Evolutionary conservation across 1,284 basidiomycete genomes (phyloP).

Genomic region (Singerocomus inundabilis): DNA sequence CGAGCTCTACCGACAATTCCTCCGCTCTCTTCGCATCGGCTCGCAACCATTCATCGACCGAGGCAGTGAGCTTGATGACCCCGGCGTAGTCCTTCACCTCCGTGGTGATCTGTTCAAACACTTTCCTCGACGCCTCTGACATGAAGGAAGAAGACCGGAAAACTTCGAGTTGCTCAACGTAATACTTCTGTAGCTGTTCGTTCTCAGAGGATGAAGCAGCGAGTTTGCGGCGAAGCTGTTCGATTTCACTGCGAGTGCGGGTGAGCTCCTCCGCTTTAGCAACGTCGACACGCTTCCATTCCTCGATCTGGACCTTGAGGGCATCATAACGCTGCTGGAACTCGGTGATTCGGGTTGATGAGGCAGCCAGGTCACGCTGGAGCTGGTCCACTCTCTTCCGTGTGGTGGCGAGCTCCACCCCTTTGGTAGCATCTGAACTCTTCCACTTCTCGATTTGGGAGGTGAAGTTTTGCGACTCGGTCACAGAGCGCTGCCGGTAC

Average conservation of each 20-base stretch:
- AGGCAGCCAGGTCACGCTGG: too few relatives aligned
- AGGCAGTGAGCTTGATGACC: constrained; percentile 9
- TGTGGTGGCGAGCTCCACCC: too few relatives aligned
- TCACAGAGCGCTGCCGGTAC: too few relatives aligned
- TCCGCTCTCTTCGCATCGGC: constrained; percentile 11
- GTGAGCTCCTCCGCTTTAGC: background rate
- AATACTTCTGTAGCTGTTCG: background rate
- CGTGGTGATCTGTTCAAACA: background rate
- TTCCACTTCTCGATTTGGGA: too few relatives aligned
- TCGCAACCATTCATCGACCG: constrained; percentile 11
- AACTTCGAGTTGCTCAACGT: background rate
- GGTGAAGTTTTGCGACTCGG: too few relatives aligned
- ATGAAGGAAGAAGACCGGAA: background rate
- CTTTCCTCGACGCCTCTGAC: background rate
- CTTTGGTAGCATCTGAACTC: too few relatives aligned
- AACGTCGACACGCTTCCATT: background rate
- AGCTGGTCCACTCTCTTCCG: too few relatives aligned
- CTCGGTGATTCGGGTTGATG: too few relatives aligned
- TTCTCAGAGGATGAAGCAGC: background rate
- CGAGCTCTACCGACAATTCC: constrained; percentile 1
- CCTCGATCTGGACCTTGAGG: background rate
- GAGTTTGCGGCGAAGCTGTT: background rate
- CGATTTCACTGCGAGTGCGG: background rate
- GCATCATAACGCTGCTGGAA: too few relatives aligned
- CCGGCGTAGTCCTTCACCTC: constrained; percentile 4